Conservation (phyloP, 2,329 filamentous ascomycete genomes). For the Tolypocladium tropicale region DNA sequence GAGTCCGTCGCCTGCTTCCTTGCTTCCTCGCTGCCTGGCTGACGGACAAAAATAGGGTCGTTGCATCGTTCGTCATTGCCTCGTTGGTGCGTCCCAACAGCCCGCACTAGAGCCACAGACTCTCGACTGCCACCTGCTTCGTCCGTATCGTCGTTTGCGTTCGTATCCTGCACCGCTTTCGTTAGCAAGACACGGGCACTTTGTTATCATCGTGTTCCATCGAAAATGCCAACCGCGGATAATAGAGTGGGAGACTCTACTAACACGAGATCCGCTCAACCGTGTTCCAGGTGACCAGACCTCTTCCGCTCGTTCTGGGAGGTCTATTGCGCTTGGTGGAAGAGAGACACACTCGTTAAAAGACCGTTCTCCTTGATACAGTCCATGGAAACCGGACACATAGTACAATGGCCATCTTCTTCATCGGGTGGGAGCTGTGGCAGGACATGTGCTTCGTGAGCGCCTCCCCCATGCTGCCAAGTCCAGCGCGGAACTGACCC, state of each 20-base stretch:
- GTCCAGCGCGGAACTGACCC: neutral
- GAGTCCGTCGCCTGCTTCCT: neutral
- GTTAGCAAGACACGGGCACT: neutral
- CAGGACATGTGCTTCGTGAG: conserved; percentile 84
- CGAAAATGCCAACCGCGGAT: neutral
- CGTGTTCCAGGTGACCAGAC: neutral
- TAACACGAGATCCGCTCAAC: neutral
- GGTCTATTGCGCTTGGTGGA: neutral
- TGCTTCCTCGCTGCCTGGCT: neutral
- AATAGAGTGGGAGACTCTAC: neutral
- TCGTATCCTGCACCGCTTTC: neutral
- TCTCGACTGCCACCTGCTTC: conserved; percentile 2
- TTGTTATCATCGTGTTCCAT: neutral
- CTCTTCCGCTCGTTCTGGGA: neutral
- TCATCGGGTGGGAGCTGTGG: conserved; percentile 68
- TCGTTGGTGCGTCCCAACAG: neutral
- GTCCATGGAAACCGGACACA: neutral
- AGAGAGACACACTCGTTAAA: neutral
- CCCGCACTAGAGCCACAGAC: conserved; percentile 1
- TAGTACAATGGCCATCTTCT: conserved; percentile 38
- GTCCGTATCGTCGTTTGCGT: neutral
- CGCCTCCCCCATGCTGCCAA: too few relatives aligned
- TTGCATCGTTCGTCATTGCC: neutral
- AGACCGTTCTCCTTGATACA: neutral
- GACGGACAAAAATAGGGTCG: neutral